phyloP scores from a whole-genome alignment of 2,329 filamentous ascomycete species.

The Sarocladiaceae sp. region DNA sequence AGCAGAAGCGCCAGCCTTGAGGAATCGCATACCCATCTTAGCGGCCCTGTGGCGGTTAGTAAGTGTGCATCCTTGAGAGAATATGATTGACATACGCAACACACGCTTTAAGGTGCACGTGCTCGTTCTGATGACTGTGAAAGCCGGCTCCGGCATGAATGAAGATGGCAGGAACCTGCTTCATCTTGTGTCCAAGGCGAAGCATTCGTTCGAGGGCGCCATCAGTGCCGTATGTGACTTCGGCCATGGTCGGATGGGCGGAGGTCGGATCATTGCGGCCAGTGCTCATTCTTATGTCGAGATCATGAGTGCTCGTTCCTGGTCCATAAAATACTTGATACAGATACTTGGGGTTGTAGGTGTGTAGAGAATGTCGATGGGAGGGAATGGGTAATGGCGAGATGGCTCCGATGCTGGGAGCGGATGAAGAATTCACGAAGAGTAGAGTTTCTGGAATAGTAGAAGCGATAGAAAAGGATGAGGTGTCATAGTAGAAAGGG shows the following conservation, averaged over 20 bases:
- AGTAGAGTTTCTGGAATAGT: no score
- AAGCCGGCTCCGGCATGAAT: constrained; percentile 94
- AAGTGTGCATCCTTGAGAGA: no score
- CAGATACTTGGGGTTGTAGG: no score
- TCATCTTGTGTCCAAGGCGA: constrained; percentile 27
- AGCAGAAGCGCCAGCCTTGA: constrained; percentile 72
- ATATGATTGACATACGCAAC: constrained; percentile 59
- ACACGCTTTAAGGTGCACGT: constrained; percentile 77
- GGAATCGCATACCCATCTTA: constrained; percentile 72
- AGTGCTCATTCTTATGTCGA: constrained; percentile 21
- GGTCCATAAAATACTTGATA: constrained; percentile 5
- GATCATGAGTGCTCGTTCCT: background rate
- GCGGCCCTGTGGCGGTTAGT: constrained; percentile 56
- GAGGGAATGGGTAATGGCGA: no score
- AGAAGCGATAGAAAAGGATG: no score
- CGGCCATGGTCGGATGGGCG: constrained; percentile 36
- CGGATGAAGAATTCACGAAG: no score
- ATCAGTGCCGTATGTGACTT: constrained; percentile 38
- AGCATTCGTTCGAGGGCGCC: constrained; percentile 34
- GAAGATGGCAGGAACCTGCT: constrained; percentile 67
- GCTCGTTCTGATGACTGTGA: constrained; percentile 82
- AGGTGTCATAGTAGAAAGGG: no score
- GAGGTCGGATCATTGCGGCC: constrained; percentile 20
- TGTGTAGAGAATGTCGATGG: no score
- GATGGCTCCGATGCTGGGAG: no score